These are phyloP conservation scores for Venturia carpophila DNA, from an alignment of 2,329 filamentous ascomycete species.

Conservation along the genomic window DNA sequence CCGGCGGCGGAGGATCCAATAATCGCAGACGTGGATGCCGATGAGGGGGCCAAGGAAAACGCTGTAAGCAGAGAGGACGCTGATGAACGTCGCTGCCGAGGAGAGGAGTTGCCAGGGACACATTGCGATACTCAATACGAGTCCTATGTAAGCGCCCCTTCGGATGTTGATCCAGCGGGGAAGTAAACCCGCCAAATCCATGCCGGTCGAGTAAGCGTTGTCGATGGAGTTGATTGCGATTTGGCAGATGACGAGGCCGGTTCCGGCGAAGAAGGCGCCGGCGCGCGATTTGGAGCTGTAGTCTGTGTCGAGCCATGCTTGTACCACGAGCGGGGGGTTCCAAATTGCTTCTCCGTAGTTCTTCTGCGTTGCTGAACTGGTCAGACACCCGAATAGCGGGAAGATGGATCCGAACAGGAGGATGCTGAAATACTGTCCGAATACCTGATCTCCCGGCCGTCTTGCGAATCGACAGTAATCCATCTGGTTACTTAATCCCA, in stretches of 20 bases:
- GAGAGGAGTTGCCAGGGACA: slow-evolving; percentile 47
- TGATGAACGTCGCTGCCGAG: slow-evolving; percentile 40
- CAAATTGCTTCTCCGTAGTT: slow-evolving; percentile 23
- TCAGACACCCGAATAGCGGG: slow-evolving; percentile 28
- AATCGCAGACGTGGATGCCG: slow-evolving; percentile 41
- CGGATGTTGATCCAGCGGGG: slow-evolving; percentile 50
- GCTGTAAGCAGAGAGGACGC: slow-evolving; percentile 38
- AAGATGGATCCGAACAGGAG: slow-evolving; percentile 24
- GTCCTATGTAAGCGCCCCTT: slow-evolving; percentile 42
- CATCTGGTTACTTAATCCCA: slow-evolving; percentile 21
- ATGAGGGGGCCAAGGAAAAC: slow-evolving; percentile 43
- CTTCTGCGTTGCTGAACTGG: slow-evolving; percentile 22
- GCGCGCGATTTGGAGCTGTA: slow-evolving; percentile 32
- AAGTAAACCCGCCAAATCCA: slow-evolving; percentile 48
- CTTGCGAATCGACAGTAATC: slow-evolving; percentile 29
- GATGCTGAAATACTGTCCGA: slow-evolving; percentile 24
- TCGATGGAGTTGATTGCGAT: slow-evolving; percentile 30
- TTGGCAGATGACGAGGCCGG: slow-evolving; percentile 40
- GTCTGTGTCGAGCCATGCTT: slow-evolving; percentile 22
- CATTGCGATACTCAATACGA: slow-evolving; percentile 30
- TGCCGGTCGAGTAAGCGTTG: slow-evolving; percentile 31
- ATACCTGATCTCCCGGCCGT: slow-evolving; percentile 26
- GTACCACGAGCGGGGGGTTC: slow-evolving; percentile 26
- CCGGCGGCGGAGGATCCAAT: slow-evolving; percentile 36
- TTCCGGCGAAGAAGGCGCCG: slow-evolving; percentile 40